Evolutionary conservation across 805 yeast species (phyloP).

Genomic region (Cyberlindnera mississippiensis): DNA sequence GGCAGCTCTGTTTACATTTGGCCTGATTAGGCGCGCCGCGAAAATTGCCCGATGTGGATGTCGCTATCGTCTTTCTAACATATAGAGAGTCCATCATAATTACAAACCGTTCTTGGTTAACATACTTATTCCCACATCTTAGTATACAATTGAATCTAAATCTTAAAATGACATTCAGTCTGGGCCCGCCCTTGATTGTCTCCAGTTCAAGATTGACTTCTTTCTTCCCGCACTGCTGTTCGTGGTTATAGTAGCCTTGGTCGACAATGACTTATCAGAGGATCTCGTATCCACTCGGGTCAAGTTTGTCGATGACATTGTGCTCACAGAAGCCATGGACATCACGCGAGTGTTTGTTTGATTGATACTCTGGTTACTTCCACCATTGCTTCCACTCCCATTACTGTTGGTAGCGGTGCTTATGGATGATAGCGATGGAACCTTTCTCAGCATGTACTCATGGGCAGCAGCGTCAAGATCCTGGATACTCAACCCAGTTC

Average conservation of each 20-base stretch:
- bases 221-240: conserved; percentile 20
- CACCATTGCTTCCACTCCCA: neutral
- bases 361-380: neutral
- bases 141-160: too few relatives aligned
- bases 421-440: conserved; percentile 17
- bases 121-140: too few relatives aligned
- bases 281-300: conserved; percentile 27
- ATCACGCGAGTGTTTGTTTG: conserved; percentile 1
- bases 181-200: conserved; percentile 28
- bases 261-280: conserved; percentile 25
- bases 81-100: too few relatives aligned
- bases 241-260: conserved; percentile 14
- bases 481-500: conserved; percentile 28
- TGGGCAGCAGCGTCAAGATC: conserved; percentile 25
- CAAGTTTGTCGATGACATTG: conserved; percentile 13
- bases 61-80: too few relatives aligned
- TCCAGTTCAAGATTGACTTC: conserved; percentile 32
- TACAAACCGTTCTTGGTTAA: too few relatives aligned
- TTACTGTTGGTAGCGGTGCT: conserved; percentile 3
- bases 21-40: conserved; percentile 7
- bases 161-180: neutral
- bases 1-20: conserved; percentile 13
- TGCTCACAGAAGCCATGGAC: conserved; percentile 10
- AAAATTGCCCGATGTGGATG: neutral
- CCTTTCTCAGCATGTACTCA: conserved; percentile 16